These are phyloP conservation scores for Sambucus nigra DNA, from an alignment of 129 eudicot species.

Conservation along the genomic window DNA sequence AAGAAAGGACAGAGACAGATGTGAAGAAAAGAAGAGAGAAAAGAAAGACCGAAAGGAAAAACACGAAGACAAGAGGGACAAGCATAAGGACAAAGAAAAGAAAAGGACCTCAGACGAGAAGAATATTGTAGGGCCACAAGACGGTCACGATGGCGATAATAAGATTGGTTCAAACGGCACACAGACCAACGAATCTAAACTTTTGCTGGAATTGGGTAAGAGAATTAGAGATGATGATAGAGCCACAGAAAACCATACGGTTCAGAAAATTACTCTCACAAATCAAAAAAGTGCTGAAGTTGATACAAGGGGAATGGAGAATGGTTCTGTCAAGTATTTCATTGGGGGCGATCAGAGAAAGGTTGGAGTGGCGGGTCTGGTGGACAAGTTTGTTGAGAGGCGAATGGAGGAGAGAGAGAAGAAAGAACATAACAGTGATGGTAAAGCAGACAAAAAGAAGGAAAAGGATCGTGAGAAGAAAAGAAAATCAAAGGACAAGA, in stretches of 20 bases:
- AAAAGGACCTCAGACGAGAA: slow-evolving; percentile 10
- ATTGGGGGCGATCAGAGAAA: slow-evolving; percentile 13
- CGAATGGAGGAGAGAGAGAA: slow-evolving; percentile 15
- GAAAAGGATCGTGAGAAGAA: slow-evolving; percentile 18
- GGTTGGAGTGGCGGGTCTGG: slow-evolving; percentile 11
- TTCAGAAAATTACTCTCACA: slow-evolving; percentile 14
- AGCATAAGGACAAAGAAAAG: slow-evolving; percentile 15
- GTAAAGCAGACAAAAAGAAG: slow-evolving; percentile 15
- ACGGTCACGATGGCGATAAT: slow-evolving; percentile 14
- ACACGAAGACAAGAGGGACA: slow-evolving; percentile 20
- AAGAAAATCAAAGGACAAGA: slow-evolving; percentile 22
- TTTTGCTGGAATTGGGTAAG: slow-evolving; percentile 22
- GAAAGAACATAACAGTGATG: slow-evolving; percentile 9
- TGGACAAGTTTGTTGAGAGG: slow-evolving; percentile 14
- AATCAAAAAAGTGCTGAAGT: slow-evolving; percentile 8
- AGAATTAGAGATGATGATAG: slow-evolving; percentile 21
- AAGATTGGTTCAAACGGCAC: slow-evolving; percentile 8
- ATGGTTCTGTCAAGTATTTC: slow-evolving; percentile 10
- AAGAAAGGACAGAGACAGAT: not conserved
- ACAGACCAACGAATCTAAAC: not conserved
- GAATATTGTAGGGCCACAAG: slow-evolving; percentile 6
- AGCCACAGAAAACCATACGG: slow-evolving; percentile 10
- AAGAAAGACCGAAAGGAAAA: slow-evolving; percentile 26
- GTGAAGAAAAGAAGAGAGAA: slow-evolving; percentile 1
- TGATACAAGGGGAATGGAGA: slow-evolving; percentile 12